These are phyloP conservation scores for Candida buenavistaensis DNA, from an alignment of 1,139 yeast genomes.

Conservation along the genomic window DNA sequence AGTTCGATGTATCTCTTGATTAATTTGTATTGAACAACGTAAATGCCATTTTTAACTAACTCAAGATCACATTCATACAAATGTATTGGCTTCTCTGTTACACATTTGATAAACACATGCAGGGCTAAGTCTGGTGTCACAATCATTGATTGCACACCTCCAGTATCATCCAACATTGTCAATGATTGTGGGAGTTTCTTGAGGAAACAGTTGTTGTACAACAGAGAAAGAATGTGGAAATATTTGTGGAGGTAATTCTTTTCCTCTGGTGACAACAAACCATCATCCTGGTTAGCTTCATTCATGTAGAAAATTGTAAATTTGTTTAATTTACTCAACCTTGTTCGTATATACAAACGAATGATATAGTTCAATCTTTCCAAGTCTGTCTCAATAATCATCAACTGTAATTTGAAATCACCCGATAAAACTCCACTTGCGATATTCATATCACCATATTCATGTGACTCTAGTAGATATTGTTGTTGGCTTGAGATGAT, in stretches of 20 bases:
- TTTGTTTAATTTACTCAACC: conserved; percentile 73
- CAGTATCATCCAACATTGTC: conserved; percentile 73
- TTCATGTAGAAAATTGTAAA: conserved; percentile 57
- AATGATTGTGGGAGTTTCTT: conserved; percentile 65
- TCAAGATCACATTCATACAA: conserved; percentile 56
- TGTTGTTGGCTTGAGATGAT: conserved; percentile 72
- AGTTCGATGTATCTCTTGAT: conserved; percentile 39
- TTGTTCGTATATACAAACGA: conserved; percentile 74
- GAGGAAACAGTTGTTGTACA: conserved; percentile 70
- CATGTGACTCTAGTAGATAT: conserved; percentile 61
- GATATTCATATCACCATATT: conserved; percentile 45
- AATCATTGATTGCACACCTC: conserved; percentile 78
- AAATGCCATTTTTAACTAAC: conserved; percentile 65
- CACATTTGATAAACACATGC: conserved; percentile 73
- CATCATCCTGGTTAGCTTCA: conserved; percentile 21
- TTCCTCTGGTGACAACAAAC: conserved; percentile 58
- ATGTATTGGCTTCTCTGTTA: conserved; percentile 27
- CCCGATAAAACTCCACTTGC: conserved; percentile 41
- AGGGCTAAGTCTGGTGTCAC: conserved; percentile 71
- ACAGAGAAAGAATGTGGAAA: conserved; percentile 58
- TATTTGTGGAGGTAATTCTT: conserved; percentile 62
- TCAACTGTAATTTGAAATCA: conserved; percentile 75
- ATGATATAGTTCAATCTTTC: conserved; percentile 82
- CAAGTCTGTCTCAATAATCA: conserved; percentile 87
- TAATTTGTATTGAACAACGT: conserved; percentile 69